phyloP scores from a whole-genome alignment of 495 filamentous ascomycete species.

The Hypoxylon trugodes region DNA sequence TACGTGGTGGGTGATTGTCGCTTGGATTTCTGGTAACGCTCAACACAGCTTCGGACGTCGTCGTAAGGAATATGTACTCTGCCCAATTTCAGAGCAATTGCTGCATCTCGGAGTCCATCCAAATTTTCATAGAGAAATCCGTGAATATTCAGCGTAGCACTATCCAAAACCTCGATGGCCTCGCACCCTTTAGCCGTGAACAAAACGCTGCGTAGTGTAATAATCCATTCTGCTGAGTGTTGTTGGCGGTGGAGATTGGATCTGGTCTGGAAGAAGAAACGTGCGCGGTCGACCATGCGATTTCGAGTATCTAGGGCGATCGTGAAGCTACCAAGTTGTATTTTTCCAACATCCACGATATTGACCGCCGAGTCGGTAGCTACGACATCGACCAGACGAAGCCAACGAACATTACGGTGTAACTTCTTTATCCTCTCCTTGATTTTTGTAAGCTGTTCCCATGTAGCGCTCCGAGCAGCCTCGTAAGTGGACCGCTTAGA shows the following conservation, averaged over 20 bases:
- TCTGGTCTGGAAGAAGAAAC: constrained; percentile 83
- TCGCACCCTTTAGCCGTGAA: constrained; percentile 87
- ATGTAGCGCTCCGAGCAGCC: constrained; percentile 71
- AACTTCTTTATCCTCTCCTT: constrained; percentile 87
- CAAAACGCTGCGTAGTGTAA: constrained; percentile 82
- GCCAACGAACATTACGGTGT: constrained; percentile 86
- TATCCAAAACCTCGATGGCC: constrained; percentile 88
- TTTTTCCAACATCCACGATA: constrained; percentile 78
- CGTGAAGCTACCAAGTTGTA: constrained; percentile 85
- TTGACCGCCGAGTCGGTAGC: constrained; percentile 79
- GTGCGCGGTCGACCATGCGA: constrained; percentile 89
- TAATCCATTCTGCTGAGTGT: constrained; percentile 92
- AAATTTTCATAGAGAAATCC: constrained; percentile 88
- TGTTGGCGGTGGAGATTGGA: constrained; percentile 74
- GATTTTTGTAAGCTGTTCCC: constrained; percentile 75
- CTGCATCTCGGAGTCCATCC: constrained; percentile 88
- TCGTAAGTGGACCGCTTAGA: constrained; percentile 36
- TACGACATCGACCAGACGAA: constrained; percentile 89
- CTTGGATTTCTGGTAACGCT: constrained; percentile 54
- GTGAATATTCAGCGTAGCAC: constrained; percentile 86
- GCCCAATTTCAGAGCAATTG: constrained; percentile 89
- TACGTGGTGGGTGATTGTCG: constrained; percentile 36
- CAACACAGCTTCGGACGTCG: constrained; percentile 72
- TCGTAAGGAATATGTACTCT: constrained; percentile 91
- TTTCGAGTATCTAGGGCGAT: constrained; percentile 88